A percentile compares a stretch with the other conserved stretches of the same genome.
Conservation (phyloP, 2,329 filamentous ascomycete genomes). For the Pyricularia grisea region DNA sequence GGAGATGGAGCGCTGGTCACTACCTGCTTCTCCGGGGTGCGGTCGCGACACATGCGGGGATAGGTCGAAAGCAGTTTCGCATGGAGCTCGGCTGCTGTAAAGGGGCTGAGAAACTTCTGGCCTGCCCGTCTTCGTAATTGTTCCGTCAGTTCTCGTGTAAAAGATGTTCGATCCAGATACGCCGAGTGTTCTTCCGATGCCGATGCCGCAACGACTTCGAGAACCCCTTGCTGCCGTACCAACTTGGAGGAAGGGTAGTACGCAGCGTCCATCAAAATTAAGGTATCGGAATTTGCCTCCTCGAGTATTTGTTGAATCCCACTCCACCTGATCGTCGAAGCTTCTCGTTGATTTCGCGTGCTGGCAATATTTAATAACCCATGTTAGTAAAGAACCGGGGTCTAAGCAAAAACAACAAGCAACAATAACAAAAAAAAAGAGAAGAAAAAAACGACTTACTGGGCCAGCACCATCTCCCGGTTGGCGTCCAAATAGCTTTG, state of each 20-base stretch:
- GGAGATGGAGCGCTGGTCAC: slow-evolving; percentile 42
- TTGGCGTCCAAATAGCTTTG: slow-evolving; percentile 44
- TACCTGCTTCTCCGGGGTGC: slow-evolving; percentile 34
- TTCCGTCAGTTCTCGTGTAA: slow-evolving; percentile 40
- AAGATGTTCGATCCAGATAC: slow-evolving; percentile 38
- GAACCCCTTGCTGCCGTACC: slow-evolving; percentile 39
- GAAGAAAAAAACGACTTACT: slow-evolving; percentile 27
- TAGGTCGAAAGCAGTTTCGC: slow-evolving; percentile 35
- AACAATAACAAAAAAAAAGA: no score
- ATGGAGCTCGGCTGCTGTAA: slow-evolving; percentile 43
- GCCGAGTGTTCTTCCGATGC: slow-evolving; percentile 41
- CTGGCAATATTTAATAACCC: slow-evolving; percentile 21
- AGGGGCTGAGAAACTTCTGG: slow-evolving; percentile 30
- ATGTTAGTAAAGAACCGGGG: background rate
- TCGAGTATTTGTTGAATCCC: slow-evolving; percentile 47
- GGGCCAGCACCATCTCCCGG: slow-evolving; percentile 47
- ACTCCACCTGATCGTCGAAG: slow-evolving; percentile 43
- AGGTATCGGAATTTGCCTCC: slow-evolving; percentile 43
- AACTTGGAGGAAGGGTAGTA: slow-evolving; percentile 47
- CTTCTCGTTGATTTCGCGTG: slow-evolving; percentile 33
- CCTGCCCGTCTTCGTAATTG: slow-evolving; percentile 37
- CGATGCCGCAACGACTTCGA: slow-evolving; percentile 47
- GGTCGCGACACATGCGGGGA: slow-evolving; percentile 41
- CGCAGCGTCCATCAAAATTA: slow-evolving; percentile 49
- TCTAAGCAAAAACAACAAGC: background rate